Evolutionary conservation across 495 filamentous ascomycete genomes (phyloP).

Genomic region (Neurospora sp.): DNA sequence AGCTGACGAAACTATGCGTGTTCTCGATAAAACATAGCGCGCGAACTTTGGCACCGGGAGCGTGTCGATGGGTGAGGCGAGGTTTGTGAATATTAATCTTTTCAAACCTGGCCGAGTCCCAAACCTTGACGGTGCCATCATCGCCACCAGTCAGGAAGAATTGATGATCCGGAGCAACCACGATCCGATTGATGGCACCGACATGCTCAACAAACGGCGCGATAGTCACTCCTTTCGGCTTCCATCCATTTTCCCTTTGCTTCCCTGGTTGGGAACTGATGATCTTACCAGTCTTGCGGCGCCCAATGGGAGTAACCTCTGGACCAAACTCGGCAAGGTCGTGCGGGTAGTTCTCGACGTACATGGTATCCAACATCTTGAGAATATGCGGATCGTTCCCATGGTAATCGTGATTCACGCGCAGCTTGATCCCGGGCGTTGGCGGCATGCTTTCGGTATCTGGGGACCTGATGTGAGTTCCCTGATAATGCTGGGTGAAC

Average conservation of each 20-base stretch:
- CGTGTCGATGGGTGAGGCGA: conserved; percentile 77
- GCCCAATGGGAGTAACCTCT: conserved; percentile 58
- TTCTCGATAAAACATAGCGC: conserved; percentile 85
- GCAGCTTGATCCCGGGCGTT: conserved; percentile 20
- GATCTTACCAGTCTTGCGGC: conserved; percentile 49
- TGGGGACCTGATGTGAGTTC: conserved; percentile 1
- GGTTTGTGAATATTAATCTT: conserved; percentile 79
- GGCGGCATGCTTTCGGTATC: conserved; percentile 23
- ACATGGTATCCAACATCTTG: conserved; percentile 77
- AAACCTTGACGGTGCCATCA: conserved; percentile 85
- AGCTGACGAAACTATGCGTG: conserved; percentile 85
- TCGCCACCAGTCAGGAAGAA: conserved; percentile 95
- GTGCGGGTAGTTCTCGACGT: conserved; percentile 79
- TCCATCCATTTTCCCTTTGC: conserved; percentile 52
- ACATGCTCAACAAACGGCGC: conserved; percentile 84
- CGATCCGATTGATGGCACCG: conserved; percentile 69
- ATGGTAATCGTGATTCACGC: conserved; percentile 59
- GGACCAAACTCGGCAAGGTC: conserved; percentile 75
- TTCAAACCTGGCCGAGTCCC: conserved; percentile 86
- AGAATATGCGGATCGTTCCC: conserved; percentile 84
- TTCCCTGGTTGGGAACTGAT: conserved; percentile 30
- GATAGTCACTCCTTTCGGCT: conserved; percentile 71
- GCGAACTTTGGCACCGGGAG: conserved; percentile 57
- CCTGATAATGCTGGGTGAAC: conserved; percentile 32
- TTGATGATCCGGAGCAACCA: conserved; percentile 77